Evolutionary conservation across 176 grass and related monocot species (phyloP).

Genomic region (Urochloa ruziziensis): DNA sequence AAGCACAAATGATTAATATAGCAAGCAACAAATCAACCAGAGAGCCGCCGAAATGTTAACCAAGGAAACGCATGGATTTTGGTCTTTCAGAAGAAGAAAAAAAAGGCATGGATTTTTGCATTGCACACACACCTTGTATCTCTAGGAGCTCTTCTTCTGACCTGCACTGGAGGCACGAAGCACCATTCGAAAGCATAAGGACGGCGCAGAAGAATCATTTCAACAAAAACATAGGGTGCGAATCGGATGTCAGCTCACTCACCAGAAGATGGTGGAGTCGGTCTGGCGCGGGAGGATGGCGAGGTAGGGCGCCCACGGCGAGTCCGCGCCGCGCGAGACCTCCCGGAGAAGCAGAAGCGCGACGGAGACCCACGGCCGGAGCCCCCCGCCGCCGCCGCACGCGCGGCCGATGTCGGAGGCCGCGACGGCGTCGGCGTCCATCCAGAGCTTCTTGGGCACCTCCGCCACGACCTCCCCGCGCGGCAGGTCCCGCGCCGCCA

Average conservation of each 20-base stretch:
- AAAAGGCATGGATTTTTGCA: not conserved
- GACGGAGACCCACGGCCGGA: conserved; percentile 77
- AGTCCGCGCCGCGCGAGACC: conserved; percentile 49
- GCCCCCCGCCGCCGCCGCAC: conserved; percentile 32
- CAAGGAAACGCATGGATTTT: not conserved
- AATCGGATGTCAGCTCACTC: conserved; percentile 24
- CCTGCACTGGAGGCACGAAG: conserved; percentile 87
- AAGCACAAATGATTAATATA: not conserved
- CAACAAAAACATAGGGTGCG: conserved; percentile 2
- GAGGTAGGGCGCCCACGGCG: conserved; percentile 84
- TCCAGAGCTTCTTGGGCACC: conserved; percentile 89
- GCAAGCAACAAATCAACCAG: not conserved
- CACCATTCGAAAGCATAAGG: conserved; percentile 23
- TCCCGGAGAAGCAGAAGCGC: conserved; percentile 77
- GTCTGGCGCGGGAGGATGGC: conserved; percentile 69
- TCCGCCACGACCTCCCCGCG: conserved; percentile 77
- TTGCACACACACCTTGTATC: conserved; percentile 67
- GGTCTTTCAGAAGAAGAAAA: too few relatives aligned
- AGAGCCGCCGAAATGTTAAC: not conserved
- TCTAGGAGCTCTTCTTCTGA: conserved; percentile 93
- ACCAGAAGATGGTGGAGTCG: conserved; percentile 96
- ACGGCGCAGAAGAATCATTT: not conserved
- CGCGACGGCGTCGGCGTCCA: conserved; percentile 78
- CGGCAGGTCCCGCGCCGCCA: conserved; percentile 59
- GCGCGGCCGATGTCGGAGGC: conserved; percentile 64